Conservation (phyloP, 257 asterid species). For the Solanum boliviense region DNA sequence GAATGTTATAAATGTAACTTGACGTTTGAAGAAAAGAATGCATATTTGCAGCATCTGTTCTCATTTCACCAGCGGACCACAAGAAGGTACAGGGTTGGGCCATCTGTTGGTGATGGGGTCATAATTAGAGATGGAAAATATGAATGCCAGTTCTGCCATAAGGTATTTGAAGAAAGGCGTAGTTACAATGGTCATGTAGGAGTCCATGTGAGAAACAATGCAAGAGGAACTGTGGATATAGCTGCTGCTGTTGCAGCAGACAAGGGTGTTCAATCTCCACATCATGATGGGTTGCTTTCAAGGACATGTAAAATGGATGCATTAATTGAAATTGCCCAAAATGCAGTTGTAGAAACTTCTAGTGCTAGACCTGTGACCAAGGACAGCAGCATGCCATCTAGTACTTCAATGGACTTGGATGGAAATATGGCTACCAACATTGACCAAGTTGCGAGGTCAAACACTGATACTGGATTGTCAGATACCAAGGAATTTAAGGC, state of each 20-base stretch:
- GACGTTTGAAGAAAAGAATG: conserved; percentile 56
- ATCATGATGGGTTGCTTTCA: conserved; percentile 20
- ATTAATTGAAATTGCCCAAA: conserved; percentile 43
- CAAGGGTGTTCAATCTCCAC: conserved; percentile 24
- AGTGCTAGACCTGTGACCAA: conserved; percentile 19
- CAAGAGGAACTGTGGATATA: conserved; percentile 31
- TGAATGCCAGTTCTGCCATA: conserved; percentile 92
- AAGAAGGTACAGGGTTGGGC: conserved; percentile 61
- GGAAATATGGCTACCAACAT: conserved; percentile 24
- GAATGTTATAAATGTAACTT: conserved; percentile 79
- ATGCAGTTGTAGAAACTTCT: conserved; percentile 26
- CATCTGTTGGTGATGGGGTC: conserved; percentile 69
- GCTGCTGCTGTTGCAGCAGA: conserved; percentile 17
- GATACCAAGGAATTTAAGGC: conserved; percentile 20
- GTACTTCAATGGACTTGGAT: conserved; percentile 24
- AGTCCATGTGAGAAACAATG: conserved; percentile 66
- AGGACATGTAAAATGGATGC: conserved; percentile 45
- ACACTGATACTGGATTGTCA: conserved; percentile 21
- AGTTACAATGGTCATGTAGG: conserved; percentile 88
- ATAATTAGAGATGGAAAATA: conserved; percentile 73
- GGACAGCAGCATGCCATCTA: conserved; percentile 16
- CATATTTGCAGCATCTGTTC: conserved; percentile 75
- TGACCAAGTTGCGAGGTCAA: conserved; percentile 15
- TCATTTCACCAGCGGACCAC: conserved; percentile 77
- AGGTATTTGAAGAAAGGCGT: conserved; percentile 70